Conservation (phyloP, 495 filamentous ascomycete genomes). For the Penicillium verhagenii region DNA sequence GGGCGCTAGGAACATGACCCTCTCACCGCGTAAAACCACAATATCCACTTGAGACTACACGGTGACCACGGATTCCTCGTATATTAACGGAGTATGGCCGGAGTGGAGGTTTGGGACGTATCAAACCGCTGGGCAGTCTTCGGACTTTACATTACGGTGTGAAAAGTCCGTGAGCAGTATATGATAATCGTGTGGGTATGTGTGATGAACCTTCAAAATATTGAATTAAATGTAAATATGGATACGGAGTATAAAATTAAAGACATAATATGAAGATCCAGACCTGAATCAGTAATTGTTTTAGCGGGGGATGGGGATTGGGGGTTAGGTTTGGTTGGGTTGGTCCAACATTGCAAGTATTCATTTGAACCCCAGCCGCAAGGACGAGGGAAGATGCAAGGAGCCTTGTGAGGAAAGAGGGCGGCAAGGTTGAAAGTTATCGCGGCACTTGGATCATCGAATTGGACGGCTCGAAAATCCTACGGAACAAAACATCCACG, state of each 20-base stretch:
- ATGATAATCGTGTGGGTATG: too few relatives aligned
- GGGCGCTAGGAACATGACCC: background rate
- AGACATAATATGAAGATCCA: background rate
- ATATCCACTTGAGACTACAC: background rate
- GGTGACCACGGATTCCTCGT: too few relatives aligned
- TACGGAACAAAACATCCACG: background rate
- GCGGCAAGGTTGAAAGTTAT: constrained; percentile 5
- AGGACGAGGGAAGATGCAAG: constrained; percentile 26
- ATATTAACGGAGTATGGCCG: background rate
- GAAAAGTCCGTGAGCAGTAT: background rate
- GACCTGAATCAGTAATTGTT: background rate
- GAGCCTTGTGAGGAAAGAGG: constrained; percentile 20
- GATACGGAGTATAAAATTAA: too few relatives aligned
- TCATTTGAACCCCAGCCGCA: constrained; percentile 16
- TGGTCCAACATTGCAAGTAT: constrained; percentile 1
- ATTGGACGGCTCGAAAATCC: constrained; percentile 3
- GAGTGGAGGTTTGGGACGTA: background rate
- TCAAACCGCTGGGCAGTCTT: background rate
- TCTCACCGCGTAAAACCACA: background rate
- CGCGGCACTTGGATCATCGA: background rate
- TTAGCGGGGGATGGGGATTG: too few relatives aligned
- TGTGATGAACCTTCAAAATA: background rate
- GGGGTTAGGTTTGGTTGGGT: background rate
- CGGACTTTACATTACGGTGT: background rate
- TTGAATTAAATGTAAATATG: too few relatives aligned